Percentiles rank a stretch among this genome's conserved stretches.
These are phyloP conservation scores for Pyrus hybrid DNA, from an alignment of 331 rosid genomes.

Conservation along the genomic window DNA sequence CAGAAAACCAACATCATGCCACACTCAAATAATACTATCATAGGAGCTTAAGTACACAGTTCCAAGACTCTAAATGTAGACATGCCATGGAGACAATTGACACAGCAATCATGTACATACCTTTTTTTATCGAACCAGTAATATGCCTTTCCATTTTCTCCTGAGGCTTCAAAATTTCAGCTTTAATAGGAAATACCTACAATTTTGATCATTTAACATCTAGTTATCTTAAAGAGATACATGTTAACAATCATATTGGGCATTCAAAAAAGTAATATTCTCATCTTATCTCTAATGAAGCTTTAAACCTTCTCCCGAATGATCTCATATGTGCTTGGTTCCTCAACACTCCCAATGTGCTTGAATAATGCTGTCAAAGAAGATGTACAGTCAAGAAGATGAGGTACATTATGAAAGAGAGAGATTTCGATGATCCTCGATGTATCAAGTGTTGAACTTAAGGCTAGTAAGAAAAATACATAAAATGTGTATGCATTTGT, in stretches of 20 bases:
- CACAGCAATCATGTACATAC: constrained; percentile 23
- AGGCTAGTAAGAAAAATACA: not conserved
- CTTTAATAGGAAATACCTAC: no score
- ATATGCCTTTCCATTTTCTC: constrained; percentile 97
- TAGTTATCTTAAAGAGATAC: not conserved
- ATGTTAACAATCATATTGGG: not conserved
- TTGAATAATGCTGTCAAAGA: constrained; percentile 90
- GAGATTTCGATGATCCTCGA: not conserved
- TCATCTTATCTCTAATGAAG: constrained; percentile 88
- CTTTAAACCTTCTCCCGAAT: constrained; percentile 81
- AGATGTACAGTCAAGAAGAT: constrained; percentile 49
- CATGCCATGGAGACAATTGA: constrained; percentile 6
- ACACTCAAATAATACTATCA: not conserved
- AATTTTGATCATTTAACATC: constrained; percentile 17
- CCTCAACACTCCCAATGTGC: constrained; percentile 79
- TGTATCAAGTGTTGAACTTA: not conserved
- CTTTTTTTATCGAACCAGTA: constrained; percentile 87
- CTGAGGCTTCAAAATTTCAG: constrained; percentile 81
- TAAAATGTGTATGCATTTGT: not conserved
- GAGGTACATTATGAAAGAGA: not conserved
- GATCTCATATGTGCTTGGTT: constrained; percentile 59
- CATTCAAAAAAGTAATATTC: constrained; percentile 4
- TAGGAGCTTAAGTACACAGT: not conserved
- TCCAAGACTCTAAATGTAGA: not conserved
- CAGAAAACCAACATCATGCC: not conserved